A percentile compares a stretch with the other conserved stretches of the same genome.
phyloP scores from a whole-genome alignment of 2,329 filamentous ascomycete species.

The Epichloe coenophiala region DNA sequence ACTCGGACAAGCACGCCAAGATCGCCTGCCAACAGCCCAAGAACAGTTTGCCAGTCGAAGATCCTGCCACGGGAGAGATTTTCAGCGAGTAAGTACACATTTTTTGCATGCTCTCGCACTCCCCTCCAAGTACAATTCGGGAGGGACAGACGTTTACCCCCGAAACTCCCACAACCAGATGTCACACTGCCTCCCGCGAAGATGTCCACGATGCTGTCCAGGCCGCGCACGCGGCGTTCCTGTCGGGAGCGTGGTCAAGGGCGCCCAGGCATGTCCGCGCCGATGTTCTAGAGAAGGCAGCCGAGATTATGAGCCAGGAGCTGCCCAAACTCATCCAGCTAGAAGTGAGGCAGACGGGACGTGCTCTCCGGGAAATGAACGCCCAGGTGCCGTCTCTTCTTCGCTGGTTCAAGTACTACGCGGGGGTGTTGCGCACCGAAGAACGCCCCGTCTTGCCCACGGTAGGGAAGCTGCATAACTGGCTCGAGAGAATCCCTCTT shows the following conservation, averaged over 20 bases:
- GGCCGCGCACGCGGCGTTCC: conserved; percentile 40
- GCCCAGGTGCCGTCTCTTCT: conserved; percentile 53
- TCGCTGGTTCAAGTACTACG: conserved; percentile 62
- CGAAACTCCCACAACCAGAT: conserved; percentile 7
- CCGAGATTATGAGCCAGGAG: conserved; percentile 12
- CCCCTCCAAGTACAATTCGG: not conserved
- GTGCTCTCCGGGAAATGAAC: conserved; percentile 55
- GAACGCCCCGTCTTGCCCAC: conserved; percentile 55
- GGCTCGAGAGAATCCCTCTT: conserved; percentile 38
- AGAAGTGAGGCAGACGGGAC: conserved; percentile 55
- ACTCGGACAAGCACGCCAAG: not conserved
- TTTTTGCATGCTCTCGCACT: not conserved
- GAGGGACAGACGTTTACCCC: not conserved
- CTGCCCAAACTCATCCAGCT: conserved; percentile 45
- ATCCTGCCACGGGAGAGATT: conserved; percentile 38
- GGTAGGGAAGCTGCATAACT: conserved; percentile 44
- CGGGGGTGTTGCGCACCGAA: conserved; percentile 51
- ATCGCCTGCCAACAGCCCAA: not conserved
- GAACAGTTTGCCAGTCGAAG: conserved; percentile 36
- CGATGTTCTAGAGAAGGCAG: no score
- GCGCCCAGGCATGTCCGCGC: no score
- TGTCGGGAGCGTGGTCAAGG: no score
- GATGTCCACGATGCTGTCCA: conserved; percentile 18
- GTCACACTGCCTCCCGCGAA: conserved; percentile 15
- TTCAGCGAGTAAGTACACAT: conserved; percentile 32